Percentiles rank a stretch among this genome's conserved stretches.
phyloP scores from a whole-genome alignment of 805 yeast genomes.

The Candida pseudofarinosa region DNA sequence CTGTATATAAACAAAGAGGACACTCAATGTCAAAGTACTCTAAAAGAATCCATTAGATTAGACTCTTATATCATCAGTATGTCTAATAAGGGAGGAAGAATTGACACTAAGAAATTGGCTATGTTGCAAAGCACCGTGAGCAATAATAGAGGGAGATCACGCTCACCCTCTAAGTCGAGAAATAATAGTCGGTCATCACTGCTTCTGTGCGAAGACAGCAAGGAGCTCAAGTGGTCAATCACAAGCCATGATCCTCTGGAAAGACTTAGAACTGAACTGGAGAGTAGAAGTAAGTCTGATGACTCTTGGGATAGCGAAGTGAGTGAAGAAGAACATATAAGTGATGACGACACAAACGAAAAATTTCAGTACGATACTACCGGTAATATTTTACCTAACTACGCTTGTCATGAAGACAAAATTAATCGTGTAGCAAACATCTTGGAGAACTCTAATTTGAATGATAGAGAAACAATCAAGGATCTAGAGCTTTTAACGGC shows the following conservation, averaged over 20 bases:
- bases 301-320: constrained; percentile 30
- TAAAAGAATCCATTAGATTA: too few species aligned
- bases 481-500: constrained; percentile 55
- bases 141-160: constrained; percentile 30
- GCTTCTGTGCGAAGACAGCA: constrained; percentile 32
- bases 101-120: constrained; percentile 41
- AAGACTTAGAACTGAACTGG: constrained; percentile 35
- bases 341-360: constrained; percentile 54
- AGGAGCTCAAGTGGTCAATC: constrained; percentile 58
- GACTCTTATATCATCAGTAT: constrained; percentile 9
- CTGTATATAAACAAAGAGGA: too few species aligned
- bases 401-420: constrained; percentile 42
- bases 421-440: constrained; percentile 34
- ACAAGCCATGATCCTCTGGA: constrained; percentile 73
- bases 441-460: constrained; percentile 36
- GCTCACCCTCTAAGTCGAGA: constrained; percentile 28
- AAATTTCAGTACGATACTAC: constrained; percentile 60
- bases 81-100: constrained; percentile 33
- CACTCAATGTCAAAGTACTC: too few species aligned
- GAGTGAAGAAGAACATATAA: constrained; percentile 58
- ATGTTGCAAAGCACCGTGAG: constrained; percentile 36
- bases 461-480: constrained; percentile 46
- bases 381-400: constrained; percentile 55
- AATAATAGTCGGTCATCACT: constrained; percentile 32
- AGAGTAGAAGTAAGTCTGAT: constrained; percentile 7